These are phyloP conservation scores for Monilinia fructigena DNA, from an alignment of 2,329 filamentous ascomycete genomes.

Conservation along the genomic window DNA sequence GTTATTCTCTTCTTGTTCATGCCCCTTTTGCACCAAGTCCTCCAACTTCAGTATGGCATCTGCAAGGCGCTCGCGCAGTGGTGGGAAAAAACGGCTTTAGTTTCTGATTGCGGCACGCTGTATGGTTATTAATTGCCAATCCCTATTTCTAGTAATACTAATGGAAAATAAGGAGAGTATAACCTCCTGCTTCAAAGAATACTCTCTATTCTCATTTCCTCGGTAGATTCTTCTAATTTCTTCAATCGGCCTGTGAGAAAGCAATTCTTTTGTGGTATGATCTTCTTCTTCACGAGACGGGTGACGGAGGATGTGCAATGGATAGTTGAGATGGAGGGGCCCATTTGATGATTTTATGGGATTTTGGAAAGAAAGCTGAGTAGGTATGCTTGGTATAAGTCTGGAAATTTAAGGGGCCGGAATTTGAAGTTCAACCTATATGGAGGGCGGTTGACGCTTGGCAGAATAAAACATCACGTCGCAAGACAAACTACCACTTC, in stretches of 20 bases:
- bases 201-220: slow-evolving; percentile 73
- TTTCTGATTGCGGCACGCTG: slow-evolving; percentile 66
- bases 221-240: slow-evolving; percentile 51
- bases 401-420: neutral
- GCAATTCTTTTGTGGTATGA: slow-evolving; percentile 85
- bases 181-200: slow-evolving; percentile 83
- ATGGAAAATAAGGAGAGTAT: slow-evolving; percentile 16
- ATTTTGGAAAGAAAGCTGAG: neutral
- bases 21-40: slow-evolving; percentile 63
- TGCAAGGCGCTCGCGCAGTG: slow-evolving; percentile 67
- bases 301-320: slow-evolving; percentile 78
- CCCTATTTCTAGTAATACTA: neutral
- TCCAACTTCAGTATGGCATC: slow-evolving; percentile 73
- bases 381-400: neutral
- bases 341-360: slow-evolving; percentile 51
- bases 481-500: no score
- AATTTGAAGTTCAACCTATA: neutral
- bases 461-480: slow-evolving; percentile 1
- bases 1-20: slow-evolving; percentile 53
- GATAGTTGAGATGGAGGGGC: slow-evolving; percentile 71
- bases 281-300: slow-evolving; percentile 84
- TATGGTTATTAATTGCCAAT: slow-evolving; percentile 16
- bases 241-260: slow-evolving; percentile 71
- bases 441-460: slow-evolving; percentile 7
- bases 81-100: slow-evolving; percentile 80